Conservation (phyloP, 257 asterid species). For the Solanum bukasovii region DNA sequence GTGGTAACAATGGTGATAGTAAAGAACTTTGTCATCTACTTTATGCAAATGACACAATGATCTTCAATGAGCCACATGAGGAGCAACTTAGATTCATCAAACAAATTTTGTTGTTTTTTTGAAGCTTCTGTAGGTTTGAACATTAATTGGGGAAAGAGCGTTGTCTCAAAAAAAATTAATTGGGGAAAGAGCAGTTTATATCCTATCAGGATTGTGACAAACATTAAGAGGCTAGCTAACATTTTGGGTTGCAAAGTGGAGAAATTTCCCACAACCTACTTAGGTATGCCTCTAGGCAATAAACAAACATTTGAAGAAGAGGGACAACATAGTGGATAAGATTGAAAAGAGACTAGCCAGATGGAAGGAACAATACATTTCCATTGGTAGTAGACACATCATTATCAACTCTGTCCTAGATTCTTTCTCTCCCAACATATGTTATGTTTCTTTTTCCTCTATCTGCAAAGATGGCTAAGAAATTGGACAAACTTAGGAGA, state of each 20-base stretch:
- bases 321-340: background rate
- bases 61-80: background rate
- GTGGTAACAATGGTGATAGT: background rate
- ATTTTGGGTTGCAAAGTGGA: background rate
- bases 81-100: background rate
- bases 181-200: background rate
- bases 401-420: background rate
- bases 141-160: background rate
- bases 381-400: background rate
- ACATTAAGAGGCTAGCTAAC: background rate
- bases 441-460: background rate
- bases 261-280: background rate
- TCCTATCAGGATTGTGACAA: background rate
- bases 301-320: background rate
- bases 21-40: background rate
- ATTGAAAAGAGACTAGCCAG: background rate
- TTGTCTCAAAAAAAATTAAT: no score
- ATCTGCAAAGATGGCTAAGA: background rate
- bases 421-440: background rate
- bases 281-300: background rate
- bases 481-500: background rate
- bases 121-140: background rate
- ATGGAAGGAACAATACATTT: background rate
- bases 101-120: no score
- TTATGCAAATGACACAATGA: background rate